Conservation (phyloP, 2,329 filamentous ascomycete genomes). For the Paecilomyces sp. region DNA sequence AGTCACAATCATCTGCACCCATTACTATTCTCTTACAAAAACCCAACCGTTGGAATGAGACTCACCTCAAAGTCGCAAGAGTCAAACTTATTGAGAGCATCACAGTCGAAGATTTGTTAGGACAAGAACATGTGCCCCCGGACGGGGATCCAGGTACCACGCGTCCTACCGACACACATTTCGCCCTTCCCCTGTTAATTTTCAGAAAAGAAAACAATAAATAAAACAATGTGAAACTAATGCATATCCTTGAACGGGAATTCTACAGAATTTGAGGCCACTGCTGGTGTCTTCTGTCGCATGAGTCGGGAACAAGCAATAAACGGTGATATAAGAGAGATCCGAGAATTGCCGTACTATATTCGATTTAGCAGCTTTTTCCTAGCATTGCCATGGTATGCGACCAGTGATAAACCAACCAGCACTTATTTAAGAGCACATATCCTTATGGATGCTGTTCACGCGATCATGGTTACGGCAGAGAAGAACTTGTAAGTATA, state of each 20-base stretch:
- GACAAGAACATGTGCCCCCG: background rate
- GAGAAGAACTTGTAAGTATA: no score
- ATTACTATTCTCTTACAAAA: background rate
- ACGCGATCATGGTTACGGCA: no score
- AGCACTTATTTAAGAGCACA: no score
- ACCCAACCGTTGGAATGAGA: background rate
- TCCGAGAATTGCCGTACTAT: background rate
- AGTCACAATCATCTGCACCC: background rate
- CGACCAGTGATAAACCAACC: background rate
- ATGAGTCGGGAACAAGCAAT: background rate
- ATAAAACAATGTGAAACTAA: background rate
- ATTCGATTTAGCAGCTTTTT: background rate
- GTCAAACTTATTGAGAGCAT: background rate
- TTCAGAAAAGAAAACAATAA: no score
- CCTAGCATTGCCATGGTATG: background rate
- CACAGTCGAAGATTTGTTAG: background rate
- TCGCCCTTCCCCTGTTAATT: background rate
- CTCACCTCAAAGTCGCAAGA: background rate
- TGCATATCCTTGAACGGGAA: background rate
- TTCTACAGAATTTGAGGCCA: background rate
- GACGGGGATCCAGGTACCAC: background rate
- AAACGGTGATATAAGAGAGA: background rate
- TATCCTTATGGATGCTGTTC: no score
- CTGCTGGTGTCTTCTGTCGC: background rate
- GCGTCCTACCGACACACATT: background rate